Evolutionary conservation across 163 green algal genomes (phyloP).

Genomic region (Botryococcus braunii): DNA sequence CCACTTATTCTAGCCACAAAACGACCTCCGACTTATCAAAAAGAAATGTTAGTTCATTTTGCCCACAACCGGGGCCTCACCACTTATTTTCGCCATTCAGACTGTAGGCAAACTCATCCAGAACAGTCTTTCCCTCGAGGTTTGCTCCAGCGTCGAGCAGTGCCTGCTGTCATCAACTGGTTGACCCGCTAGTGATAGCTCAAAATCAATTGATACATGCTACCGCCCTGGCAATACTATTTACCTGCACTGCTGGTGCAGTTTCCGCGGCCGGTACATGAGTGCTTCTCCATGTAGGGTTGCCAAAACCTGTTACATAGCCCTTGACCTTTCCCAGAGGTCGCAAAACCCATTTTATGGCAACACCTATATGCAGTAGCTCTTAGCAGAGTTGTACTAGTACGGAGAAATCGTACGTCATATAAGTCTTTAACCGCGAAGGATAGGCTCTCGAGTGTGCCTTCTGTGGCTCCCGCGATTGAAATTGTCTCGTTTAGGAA

Average conservation of each 20-base stretch:
- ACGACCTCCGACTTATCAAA: too few relatives aligned
- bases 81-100: conserved; percentile 75
- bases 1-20: too few relatives aligned
- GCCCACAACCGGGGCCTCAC: too few relatives aligned
- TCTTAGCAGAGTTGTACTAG: neutral
- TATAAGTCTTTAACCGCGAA: conserved; percentile 81
- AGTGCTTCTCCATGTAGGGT: conserved; percentile 68
- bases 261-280: conserved; percentile 44
- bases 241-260: conserved; percentile 51
- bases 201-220: neutral
- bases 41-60: too few relatives aligned
- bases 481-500: neutral
- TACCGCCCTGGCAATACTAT: too few relatives aligned
- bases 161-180: conserved; percentile 11
- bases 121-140: conserved; percentile 62
- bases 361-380: neutral
- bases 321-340: conserved; percentile 22
- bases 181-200: too few relatives aligned
- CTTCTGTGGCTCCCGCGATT: conserved; percentile 3
- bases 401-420: conserved; percentile 40
- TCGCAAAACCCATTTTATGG: neutral
- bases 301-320: conserved; percentile 68
- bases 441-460: conserved; percentile 48
- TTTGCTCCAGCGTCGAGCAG: conserved; percentile 49
- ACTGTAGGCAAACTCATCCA: conserved; percentile 74